Base-by-base conservation (phyloP, 495 filamentous ascomycete genomes). In the Aspergillus bertholletiae region DNA sequence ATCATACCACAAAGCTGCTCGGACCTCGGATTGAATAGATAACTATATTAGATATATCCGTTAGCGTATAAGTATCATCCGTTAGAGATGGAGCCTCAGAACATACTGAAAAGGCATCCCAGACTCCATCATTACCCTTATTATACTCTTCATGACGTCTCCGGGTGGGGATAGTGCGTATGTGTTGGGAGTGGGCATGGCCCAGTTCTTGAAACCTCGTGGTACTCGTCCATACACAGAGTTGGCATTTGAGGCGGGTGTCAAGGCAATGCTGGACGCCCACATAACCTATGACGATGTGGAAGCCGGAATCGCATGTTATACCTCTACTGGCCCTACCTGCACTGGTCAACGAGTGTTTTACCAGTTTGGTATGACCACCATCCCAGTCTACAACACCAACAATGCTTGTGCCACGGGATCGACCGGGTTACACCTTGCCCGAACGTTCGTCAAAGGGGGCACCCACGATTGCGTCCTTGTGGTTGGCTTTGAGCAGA, bases 361-460 rank as follows among this genome's bases (percentile, higher is more conserved):
- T 77, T 98, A 98, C 72, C 94, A 98, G 74, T 96, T 97, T 69
- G 94, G 94, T 70, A 91, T 97, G 84, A 97, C 90, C 27, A 78
- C 87, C 61, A 97, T 96, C 59, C 94, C 94, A 56, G 90, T 97
- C 68, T 88, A 93, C 79, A 97, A 97, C 66, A 89, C 96, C 65
- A 96, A 96, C 81, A 98, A 98, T 78, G 96, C 96, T 75, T 98
- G 94, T 80, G 87, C 89, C 0, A 97, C 94, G 1, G 94, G 94
- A 3, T 88, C 84, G 0, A 96, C 94, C 0, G 94, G 94, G 23
- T 73, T 97, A 37, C 81, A 84, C 58, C 86, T 97, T 84, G 94
- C 84, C 4, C 80, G 92, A 24, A 88, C 84, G 28, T 76, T 94
- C 75, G 89, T 97, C 56, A 76, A 84, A 8, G 76, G 88, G 61